Conservation (phyloP, 768 basidiomycete species). For the Harrya chromipes region DNA sequence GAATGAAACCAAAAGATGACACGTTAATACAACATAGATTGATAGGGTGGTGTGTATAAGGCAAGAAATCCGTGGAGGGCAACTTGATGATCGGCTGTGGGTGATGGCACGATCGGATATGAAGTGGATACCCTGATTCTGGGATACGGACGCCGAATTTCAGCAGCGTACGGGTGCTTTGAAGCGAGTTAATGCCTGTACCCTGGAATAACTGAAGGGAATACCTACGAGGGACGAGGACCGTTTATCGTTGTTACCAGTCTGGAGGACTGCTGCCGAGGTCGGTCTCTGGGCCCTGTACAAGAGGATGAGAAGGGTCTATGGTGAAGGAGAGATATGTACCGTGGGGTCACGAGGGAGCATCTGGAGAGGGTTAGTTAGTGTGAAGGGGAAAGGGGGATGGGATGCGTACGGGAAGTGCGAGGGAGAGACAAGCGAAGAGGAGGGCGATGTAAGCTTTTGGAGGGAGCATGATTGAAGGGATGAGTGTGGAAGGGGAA, state of each 20-base stretch:
- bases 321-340: background rate
- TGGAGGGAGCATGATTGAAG: conserved; percentile 15
- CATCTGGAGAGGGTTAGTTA: conserved; percentile 11
- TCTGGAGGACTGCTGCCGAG: conserved; percentile 19
- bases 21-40: conserved; percentile 7
- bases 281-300: conserved; percentile 20
- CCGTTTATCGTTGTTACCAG: conserved; percentile 17
- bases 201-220: background rate
- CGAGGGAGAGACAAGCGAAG: conserved; percentile 21
- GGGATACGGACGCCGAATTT: background rate
- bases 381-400: background rate
- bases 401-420: conserved; percentile 18
- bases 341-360: conserved; percentile 12
- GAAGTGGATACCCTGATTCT: conserved; percentile 14
- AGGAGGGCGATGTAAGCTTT: conserved; percentile 23
- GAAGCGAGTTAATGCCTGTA: background rate
- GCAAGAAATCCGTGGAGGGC: background rate
- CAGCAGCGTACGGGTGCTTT: too few species aligned
- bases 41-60: conserved; percentile 2
- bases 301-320: conserved; percentile 1
- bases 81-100: background rate
- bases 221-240: conserved; percentile 11
- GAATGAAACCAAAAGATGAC: conserved; percentile 1
- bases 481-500: conserved; percentile 1
- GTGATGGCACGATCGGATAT: background rate